These are phyloP conservation scores for Gillenia trifoliata DNA, from an alignment of 306 rosid genomes.

Conservation along the genomic window DNA sequence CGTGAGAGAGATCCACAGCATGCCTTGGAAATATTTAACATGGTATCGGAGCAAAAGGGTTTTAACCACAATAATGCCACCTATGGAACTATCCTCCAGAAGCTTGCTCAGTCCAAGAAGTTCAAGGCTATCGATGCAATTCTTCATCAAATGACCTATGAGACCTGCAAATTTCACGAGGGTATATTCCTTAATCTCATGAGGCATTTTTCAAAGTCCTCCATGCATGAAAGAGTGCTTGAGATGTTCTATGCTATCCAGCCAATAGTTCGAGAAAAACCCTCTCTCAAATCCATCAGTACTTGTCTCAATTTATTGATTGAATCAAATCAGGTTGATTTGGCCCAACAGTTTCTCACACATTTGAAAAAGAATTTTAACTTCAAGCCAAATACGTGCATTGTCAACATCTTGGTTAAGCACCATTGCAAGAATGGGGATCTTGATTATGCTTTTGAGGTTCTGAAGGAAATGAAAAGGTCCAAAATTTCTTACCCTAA, in stretches of 20 bases:
- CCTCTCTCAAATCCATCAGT: conserved; percentile 68
- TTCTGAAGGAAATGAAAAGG: conserved; percentile 65
- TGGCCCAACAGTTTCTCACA: conserved; percentile 58
- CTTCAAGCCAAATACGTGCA: conserved; percentile 65
- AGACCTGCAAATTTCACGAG: conserved; percentile 82
- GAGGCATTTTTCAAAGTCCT: conserved; percentile 65
- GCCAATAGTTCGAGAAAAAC: conserved; percentile 63
- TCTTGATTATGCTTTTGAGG: conserved; percentile 70
- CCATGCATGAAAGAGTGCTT: conserved; percentile 62
- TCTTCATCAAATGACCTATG: conserved; percentile 69
- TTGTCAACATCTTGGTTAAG: conserved; percentile 78
- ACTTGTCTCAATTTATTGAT: conserved; percentile 79
- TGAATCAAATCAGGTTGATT: conserved; percentile 56
- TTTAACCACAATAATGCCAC: conserved; percentile 71
- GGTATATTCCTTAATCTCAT: conserved; percentile 70
- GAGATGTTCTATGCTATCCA: conserved; percentile 55
- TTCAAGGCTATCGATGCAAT: conserved; percentile 63
- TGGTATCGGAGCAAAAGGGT: conserved; percentile 67
- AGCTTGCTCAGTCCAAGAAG: conserved; percentile 65
- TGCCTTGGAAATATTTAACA: conserved; percentile 71
- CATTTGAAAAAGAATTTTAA: conserved; percentile 48
- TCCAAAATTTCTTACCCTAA: conserved; percentile 59
- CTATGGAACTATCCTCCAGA: conserved; percentile 61
- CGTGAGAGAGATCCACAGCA: conserved; percentile 77
- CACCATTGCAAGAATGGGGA: conserved; percentile 78